phyloP scores from a whole-genome alignment of 441 rosid genomes.

The Erodium trifolium region DNA sequence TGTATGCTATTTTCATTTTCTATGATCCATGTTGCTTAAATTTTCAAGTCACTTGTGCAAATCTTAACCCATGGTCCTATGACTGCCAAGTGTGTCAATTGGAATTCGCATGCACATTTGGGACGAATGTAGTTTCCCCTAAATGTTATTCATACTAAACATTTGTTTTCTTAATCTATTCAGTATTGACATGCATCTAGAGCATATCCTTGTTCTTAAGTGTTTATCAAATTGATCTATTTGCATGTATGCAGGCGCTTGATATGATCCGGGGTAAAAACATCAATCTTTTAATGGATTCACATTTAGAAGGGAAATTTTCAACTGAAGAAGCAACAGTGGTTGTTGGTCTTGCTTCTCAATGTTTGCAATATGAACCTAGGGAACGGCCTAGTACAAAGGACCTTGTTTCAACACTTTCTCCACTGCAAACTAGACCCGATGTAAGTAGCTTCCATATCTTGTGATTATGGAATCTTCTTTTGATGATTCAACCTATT shows the following conservation, averaged over 20 bases:
- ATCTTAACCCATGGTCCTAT: too few species aligned
- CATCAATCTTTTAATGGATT: conserved; percentile 57
- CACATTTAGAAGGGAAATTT: conserved; percentile 59
- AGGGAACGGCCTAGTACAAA: conserved; percentile 55
- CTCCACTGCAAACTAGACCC: conserved; percentile 50
- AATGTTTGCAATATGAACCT: conserved; percentile 65
- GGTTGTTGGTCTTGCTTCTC: conserved; percentile 61
- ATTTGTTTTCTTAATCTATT: too few species aligned
- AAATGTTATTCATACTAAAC: too few species aligned
- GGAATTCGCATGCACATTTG: too few species aligned
- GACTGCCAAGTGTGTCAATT: too few species aligned
- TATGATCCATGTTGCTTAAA: background rate
- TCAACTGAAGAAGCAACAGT: conserved; percentile 41
- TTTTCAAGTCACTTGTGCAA: background rate
- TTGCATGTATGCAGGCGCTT: conserved; percentile 44
- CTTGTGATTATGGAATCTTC: conserved; percentile 1
- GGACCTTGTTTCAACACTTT: conserved; percentile 52
- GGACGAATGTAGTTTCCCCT: too few species aligned
- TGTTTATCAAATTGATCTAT: conserved; percentile 13
- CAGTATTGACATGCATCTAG: too few species aligned
- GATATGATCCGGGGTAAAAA: conserved; percentile 61
- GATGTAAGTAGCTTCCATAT: conserved; percentile 35
- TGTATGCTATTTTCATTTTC: background rate
- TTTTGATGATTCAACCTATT: background rate
- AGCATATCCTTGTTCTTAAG: too few species aligned